Base-by-base conservation (phyloP, 768 basidiomycete species). In the Sporobolomyces phaffii region DNA sequence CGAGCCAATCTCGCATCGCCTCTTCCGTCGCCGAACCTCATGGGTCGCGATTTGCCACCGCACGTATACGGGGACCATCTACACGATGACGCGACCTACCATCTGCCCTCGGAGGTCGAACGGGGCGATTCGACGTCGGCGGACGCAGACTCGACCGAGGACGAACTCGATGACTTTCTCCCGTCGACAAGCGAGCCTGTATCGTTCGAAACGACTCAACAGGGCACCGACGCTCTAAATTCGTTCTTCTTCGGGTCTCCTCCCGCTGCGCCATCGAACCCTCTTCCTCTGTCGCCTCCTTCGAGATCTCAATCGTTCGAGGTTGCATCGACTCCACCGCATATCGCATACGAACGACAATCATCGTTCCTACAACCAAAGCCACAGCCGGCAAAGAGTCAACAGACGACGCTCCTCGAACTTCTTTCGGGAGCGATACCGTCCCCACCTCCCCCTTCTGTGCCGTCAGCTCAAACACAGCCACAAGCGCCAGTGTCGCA, bases 161-260 rank as follows among this genome's bases (percentile, higher is more conserved):
- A 61, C 45, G 62, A 48, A 14, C 2, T 29, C 17, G 70, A 61
- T 47, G 62, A 48, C 2, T 20, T 49, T 26, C 9, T 7, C 15
- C 13, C 33, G 48, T n/a, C n/a, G n/a, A n/a, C n/a, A n/a, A n/a
- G 26, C 13, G 40, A 38, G 18, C 8, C 50, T 7, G 49, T 43
- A 17, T 28, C 29, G 36, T 71, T 64, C 44, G 31, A 52, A 33
- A 66, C 70, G 44, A 53, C 36, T n/a, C 51, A 72, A 47, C 61
- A 69, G 40, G 68, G 73, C 17, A 71, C 53, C 0, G 62, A 65
- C 28, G 72, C 69, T 20, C 53, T 73, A 5, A 63, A 68, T 31
- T 73, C 67, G 3, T 43, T 73, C 43, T 75, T 73, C 70, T 73
- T 75, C 33, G 73, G 70, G 49, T 49, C 52, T 24, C 59, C 52